Percentiles rank a stretch among this genome's conserved stretches.
Evolutionary conservation across 306 rosid genomes (phyloP).

Genomic region (Macrotyloma uniflorum): DNA sequence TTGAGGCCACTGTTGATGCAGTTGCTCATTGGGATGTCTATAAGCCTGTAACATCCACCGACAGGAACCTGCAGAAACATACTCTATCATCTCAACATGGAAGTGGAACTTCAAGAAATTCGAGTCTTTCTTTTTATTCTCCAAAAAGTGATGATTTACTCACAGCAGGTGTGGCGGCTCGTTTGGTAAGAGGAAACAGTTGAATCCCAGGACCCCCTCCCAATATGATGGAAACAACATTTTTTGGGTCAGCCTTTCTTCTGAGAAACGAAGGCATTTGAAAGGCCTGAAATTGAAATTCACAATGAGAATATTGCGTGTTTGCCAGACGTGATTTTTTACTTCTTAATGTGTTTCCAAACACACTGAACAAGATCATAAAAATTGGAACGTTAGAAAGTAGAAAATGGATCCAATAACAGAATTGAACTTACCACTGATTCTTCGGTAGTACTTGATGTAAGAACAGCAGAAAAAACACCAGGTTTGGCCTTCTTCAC

Average conservation of each 20-base stretch:
- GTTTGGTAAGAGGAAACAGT: slow-evolving; percentile 83
- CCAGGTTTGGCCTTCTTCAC: slow-evolving; percentile 52
- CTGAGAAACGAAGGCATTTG: slow-evolving; percentile 60
- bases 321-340: too few relatives aligned
- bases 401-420: slow-evolving; percentile 14
- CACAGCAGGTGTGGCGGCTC: slow-evolving; percentile 78
- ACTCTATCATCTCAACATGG: slow-evolving; percentile 15
- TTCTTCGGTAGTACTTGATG: slow-evolving; percentile 57
- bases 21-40: slow-evolving; percentile 95
- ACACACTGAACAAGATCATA: background rate
- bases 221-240: slow-evolving; percentile 80
- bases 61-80: slow-evolving; percentile 77
- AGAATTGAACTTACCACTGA: slow-evolving; percentile 56
- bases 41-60: slow-evolving; percentile 94
- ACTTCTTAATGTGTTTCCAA: too few relatives aligned
- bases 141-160: slow-evolving; percentile 35
- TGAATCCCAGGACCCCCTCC: slow-evolving; percentile 89
- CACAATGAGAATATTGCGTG: background rate
- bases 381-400: background rate
- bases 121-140: background rate
- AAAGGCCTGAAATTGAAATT: slow-evolving; percentile 57
- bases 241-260: slow-evolving; percentile 69
- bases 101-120: slow-evolving; percentile 3
- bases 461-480: slow-evolving; percentile 62
- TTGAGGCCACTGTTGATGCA: slow-evolving; percentile 93